phyloP scores from a whole-genome alignment of 1,284 basidiomycete species.

The Peniophora sp. region DNA sequence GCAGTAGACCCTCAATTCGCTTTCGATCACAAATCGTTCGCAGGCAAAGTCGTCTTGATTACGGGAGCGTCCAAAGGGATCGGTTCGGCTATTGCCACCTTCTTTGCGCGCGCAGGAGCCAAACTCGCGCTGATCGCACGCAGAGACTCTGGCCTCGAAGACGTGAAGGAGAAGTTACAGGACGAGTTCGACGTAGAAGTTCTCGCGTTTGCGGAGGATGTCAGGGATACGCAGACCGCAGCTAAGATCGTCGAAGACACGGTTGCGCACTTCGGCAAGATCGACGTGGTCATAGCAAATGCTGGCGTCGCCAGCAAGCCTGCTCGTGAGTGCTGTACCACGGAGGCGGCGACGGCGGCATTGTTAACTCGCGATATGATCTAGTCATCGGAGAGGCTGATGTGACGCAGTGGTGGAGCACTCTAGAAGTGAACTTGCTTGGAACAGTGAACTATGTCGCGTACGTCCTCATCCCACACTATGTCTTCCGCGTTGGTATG shows the following conservation, averaged over 20 bases:
- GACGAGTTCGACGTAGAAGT: not conserved
- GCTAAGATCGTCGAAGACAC: constrained; percentile 5
- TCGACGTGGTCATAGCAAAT: constrained; percentile 10
- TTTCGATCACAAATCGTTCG: not conserved
- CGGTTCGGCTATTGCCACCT: constrained; percentile 5
- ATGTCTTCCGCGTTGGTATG: not conserved
- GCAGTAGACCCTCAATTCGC: not conserved
- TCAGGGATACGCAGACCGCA: constrained; percentile 1
- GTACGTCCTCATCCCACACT: not conserved
- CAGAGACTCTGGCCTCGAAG: constrained; percentile 2
- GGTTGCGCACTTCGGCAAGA: constrained; percentile 5
- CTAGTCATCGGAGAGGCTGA: not conserved
- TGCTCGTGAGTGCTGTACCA: no score
- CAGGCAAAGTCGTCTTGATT: constrained; percentile 15
- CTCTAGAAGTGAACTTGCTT: not conserved
- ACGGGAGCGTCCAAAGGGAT: constrained; percentile 17
- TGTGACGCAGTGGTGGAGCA: not conserved
- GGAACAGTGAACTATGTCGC: not conserved
- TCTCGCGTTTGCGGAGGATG: not conserved
- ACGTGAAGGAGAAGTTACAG: constrained; percentile 3
- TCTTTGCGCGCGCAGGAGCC: constrained; percentile 7
- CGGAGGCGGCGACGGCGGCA: not conserved
- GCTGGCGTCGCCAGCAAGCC: constrained; percentile 1
- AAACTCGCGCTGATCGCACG: constrained; percentile 4
- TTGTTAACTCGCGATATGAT: not conserved